These are phyloP conservation scores for Mycena epipterygia DNA, from an alignment of 768 basidiomycete species.

Conservation along the genomic window DNA sequence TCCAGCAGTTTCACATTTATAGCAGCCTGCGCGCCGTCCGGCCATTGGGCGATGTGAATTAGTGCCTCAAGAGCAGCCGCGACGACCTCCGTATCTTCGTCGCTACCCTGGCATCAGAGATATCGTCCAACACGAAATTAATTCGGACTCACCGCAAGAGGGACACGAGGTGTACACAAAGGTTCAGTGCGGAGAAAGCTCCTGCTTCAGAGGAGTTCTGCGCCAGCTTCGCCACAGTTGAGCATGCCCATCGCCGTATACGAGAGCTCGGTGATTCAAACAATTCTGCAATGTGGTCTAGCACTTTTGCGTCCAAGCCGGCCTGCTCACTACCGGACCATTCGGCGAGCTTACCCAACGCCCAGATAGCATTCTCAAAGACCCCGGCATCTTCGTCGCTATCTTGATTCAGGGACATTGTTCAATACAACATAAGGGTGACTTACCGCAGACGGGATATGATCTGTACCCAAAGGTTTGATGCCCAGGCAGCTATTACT, in stretches of 20 bases:
- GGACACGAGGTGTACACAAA: background rate
- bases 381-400: no score
- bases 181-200: background rate
- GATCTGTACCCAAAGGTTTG: no score
- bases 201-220: background rate
- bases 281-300: background rate
- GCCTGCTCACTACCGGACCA: no score
- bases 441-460: no score
- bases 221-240: background rate
- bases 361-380: no score
- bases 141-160: background rate
- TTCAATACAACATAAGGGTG: no score
- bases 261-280: background rate
- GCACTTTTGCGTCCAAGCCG: no score
- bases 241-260: background rate
- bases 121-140: background rate
- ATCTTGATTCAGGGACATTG: no score
- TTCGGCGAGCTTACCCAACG: no score
- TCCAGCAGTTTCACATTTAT: background rate
- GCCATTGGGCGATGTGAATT: background rate
- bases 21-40: background rate
- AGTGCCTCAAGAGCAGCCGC: background rate
- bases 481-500: no score
- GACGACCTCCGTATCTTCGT: background rate
- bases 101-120: background rate